A percentile compares a stretch with the other conserved stretches of the same genome.
Evolutionary conservation across 371 early-diverging fungal species (phyloP).

Genomic region (Zopfochytrium polystomum): DNA sequence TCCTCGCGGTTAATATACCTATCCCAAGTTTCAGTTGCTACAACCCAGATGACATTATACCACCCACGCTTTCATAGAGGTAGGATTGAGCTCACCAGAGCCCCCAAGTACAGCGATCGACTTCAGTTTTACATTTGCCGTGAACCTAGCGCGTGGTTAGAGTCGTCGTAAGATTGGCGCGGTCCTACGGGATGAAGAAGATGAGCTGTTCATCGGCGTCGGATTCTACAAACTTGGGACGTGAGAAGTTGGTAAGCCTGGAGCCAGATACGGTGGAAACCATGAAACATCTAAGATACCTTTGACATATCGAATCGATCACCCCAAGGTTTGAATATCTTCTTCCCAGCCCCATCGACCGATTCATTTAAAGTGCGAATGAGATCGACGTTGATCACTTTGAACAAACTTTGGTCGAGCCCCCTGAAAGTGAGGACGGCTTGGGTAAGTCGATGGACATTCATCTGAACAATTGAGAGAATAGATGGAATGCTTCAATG

Average conservation of each 20-base stretch:
- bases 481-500: constrained; percentile 26
- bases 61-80: constrained; percentile 70
- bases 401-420: constrained; percentile 73
- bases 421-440: constrained; percentile 54
- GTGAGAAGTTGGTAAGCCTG: neutral
- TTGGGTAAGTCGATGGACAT: neutral
- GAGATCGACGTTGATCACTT: constrained; percentile 74
- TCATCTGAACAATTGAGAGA: neutral
- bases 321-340: constrained; percentile 82
- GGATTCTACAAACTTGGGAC: constrained; percentile 66
- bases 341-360: constrained; percentile 63
- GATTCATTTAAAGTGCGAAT: constrained; percentile 80
- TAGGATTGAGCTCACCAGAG: constrained; percentile 64
- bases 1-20: constrained; percentile 87
- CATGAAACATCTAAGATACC: constrained; percentile 12
- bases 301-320: constrained; percentile 61
- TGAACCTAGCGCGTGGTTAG: constrained; percentile 64
- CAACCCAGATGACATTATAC: no score
- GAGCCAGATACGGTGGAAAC: no score
- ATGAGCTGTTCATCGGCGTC: constrained; percentile 91
- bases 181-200: constrained; percentile 76
- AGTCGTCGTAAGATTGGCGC: neutral
- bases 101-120: constrained; percentile 80
- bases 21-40: neutral
- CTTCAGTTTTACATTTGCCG: constrained; percentile 83